These are phyloP conservation scores for Lentinula aciculospora DNA, from an alignment of 768 basidiomycete genomes.

Conservation along the genomic window DNA sequence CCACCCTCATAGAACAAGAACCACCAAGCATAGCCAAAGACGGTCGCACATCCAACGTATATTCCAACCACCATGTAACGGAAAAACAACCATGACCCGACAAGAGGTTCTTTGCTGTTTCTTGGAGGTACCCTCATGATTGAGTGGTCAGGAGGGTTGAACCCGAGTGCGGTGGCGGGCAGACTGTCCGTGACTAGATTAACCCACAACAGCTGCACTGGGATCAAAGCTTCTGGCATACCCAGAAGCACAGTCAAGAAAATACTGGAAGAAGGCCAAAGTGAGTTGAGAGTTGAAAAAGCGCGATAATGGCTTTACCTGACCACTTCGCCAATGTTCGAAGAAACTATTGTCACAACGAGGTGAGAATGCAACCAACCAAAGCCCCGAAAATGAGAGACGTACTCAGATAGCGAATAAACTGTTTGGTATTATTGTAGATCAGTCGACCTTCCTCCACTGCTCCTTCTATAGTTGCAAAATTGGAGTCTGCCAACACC, in stretches of 20 bases:
- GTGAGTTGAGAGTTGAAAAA: neutral
- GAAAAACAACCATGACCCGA: constrained; percentile 93
- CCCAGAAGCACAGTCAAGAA: constrained; percentile 96
- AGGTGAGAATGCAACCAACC: constrained; percentile 3
- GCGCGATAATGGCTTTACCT: constrained; percentile 28
- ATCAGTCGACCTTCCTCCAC: constrained; percentile 97
- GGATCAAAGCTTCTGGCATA: constrained; percentile 99
- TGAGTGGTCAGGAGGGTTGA: constrained; percentile 94
- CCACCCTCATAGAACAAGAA: constrained; percentile 88
- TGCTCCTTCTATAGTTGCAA: constrained; percentile 92
- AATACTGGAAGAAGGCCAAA: constrained; percentile 48
- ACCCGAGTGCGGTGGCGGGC: constrained; percentile 94
- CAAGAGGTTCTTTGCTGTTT: constrained; percentile 83
- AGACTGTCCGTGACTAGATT: constrained; percentile 96
- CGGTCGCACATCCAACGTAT: constrained; percentile 93
- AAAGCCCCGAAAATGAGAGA: constrained; percentile 13
- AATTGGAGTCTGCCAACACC: constrained; percentile 97
- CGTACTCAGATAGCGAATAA: constrained; percentile 96
- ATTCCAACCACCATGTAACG: constrained; percentile 90
- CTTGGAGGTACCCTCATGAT: constrained; percentile 96
- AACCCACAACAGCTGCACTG: constrained; percentile 97
- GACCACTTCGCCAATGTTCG: constrained; percentile 97
- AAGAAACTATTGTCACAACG: constrained; percentile 58
- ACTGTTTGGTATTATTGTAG: constrained; percentile 99
- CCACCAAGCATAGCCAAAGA: constrained; percentile 99